These are phyloP conservation scores for Mollisiaceae sp. DNA, from an alignment of 2,329 filamentous ascomycete species.

Conservation along the genomic window DNA sequence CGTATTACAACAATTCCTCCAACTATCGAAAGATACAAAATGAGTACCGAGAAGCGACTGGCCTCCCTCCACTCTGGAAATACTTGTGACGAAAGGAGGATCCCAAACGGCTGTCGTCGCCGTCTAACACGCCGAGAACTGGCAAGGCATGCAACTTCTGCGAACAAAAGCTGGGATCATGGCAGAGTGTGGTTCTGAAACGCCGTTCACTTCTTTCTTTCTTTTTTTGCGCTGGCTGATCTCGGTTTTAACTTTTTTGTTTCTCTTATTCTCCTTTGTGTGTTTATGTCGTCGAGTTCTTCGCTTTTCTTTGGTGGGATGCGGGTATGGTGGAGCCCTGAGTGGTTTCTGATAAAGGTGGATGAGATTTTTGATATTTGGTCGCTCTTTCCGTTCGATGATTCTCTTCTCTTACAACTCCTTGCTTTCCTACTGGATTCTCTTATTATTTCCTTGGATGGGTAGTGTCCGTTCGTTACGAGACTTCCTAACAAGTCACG, in stretches of 20 bases:
- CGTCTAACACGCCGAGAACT: background rate
- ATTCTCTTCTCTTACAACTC: background rate
- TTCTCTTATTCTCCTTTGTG: background rate
- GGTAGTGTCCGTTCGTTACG: background rate
- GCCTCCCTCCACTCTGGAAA: background rate
- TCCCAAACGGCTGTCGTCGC: background rate
- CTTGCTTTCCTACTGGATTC: background rate
- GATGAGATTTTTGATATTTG: background rate
- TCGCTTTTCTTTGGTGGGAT: background rate
- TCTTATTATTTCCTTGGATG: background rate
- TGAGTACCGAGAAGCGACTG: background rate
- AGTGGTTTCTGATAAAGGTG: background rate
- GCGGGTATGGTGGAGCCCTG: background rate
- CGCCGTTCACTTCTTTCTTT: background rate
- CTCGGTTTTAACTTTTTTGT: background rate
- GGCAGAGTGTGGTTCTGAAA: background rate
- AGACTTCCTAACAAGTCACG: conserved; percentile 8
- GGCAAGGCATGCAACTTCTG: background rate
- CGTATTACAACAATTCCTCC: background rate
- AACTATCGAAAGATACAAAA: background rate
- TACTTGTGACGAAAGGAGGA: background rate
- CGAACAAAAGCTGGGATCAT: background rate
- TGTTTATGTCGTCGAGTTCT: background rate
- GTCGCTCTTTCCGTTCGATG: background rate
- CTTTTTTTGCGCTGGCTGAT: background rate